Evolutionary conservation across 1,284 basidiomycete species (phyloP), one percentile per base, ranked within the genome.

Genomic region (Rhodofomes roseus): DNA sequence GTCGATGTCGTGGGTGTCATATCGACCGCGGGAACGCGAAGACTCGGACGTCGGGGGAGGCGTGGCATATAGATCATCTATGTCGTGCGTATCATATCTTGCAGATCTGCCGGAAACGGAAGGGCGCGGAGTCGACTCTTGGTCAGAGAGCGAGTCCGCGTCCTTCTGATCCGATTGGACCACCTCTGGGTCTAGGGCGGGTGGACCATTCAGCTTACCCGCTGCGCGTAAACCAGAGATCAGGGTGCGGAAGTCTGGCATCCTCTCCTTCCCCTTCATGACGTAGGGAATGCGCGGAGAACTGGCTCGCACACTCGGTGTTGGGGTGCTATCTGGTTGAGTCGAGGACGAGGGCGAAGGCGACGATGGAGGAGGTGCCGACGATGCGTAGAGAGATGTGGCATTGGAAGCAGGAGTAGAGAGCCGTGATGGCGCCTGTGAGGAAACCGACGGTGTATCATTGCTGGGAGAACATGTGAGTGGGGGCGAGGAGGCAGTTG

Each of bases 191-290:
- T 51, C 34, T 14, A 55, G 8, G 18, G 16, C 4, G 8, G 58
- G 53, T 11, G 53, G 58, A n/a, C 20, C 51, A 9, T 54, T 16
- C 7, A 58, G 44, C 46, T 55, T 59, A 1, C 58, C 58, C 1
- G 54, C 20, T 4, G 58, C 58, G 0, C 58, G 53, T 5, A 55
- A 22, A 18, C 44, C 31, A 1, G 58, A 22, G n/a, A 48, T 20
- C 18, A 55, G 41, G 22, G 58, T 41, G 29, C 53, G 53, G 53
- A 59, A 50, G 29, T 59, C 44, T 12, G 58, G 53, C 7, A 50
- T 46, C 18, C 22, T 8, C 20, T 39, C 39, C 14, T 46, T 46
- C 23, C 55, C 55, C 31, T 56, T 56, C 2, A 20, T 7, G 2
- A 23, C 29, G 4, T 3, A 25, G 9, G 23, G 31, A 11, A 25